These are phyloP conservation scores for Lactifluus rugatus DNA, from an alignment of 768 basidiomycete genomes.

Conservation along the genomic window DNA sequence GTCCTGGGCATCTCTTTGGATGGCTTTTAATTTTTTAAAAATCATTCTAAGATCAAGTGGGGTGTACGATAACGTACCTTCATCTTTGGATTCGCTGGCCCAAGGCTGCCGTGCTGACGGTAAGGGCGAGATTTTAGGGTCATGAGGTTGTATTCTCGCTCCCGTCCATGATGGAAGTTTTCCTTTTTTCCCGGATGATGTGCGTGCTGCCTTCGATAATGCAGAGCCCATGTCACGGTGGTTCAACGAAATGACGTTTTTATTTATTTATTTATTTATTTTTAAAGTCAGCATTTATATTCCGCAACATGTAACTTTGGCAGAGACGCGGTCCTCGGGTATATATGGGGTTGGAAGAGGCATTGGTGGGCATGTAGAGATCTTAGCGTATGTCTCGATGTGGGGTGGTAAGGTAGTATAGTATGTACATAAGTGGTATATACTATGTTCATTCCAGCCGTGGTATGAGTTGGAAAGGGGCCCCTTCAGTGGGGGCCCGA, in stretches of 20 bases:
- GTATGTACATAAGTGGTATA: no score
- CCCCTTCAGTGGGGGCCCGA: no score
- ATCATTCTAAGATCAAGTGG: neutral
- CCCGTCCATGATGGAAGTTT: conserved; percentile 10
- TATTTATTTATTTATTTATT: no score
- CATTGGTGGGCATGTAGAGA: no score
- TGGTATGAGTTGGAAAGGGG: no score
- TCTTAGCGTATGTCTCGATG: no score
- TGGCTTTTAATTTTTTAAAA: neutral
- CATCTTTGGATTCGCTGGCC: conserved; percentile 14
- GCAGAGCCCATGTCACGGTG: conserved; percentile 10
- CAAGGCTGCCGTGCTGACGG: neutral
- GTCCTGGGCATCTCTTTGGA: conserved; percentile 49
- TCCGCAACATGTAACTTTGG: no score
- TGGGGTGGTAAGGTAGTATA: no score
- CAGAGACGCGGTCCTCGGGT: no score
- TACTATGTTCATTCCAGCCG: no score
- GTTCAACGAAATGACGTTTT: neutral
- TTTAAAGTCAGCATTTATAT: no score
- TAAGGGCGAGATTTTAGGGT: neutral
- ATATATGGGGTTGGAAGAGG: no score
- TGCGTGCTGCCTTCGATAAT: conserved; percentile 2
- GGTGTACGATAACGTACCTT: neutral
- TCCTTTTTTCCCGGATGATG: neutral
- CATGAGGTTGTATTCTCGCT: neutral